Evolutionary conservation across 2,329 filamentous ascomycete species (phyloP), one percentile per base, ranked within the genome.

Genomic region (Alternaria atra): DNA sequence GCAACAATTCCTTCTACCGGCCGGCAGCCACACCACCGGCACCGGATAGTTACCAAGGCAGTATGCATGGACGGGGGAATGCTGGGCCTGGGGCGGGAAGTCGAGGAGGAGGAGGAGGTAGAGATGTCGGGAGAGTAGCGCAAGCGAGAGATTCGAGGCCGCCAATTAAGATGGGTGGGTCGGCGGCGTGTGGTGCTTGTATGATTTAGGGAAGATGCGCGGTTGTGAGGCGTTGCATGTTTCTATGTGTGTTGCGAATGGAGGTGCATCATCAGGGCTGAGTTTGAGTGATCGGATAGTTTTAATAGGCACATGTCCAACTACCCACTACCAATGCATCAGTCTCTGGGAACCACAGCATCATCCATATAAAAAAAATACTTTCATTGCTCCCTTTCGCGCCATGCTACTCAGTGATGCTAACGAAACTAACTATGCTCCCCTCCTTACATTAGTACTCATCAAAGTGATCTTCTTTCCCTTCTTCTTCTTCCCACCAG

Each of bases 401-500:
- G 56, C 64, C 63, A 32, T 62, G 67, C 70, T 68, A 72, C 70
- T 72, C 68, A 61, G 68, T 69, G 52, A 59, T 65, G 60, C 57
- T 56, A 60, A 47, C 60, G 47, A 63, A 57, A 52, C 43, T 55
- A 52, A 54, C 56, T 59, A 66, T 59, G 86, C 86, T 29, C 85
- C 86, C 72, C 86, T 80, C 66, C 86, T 80, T 43, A 84, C 86
- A 69, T 86, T 88, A 29, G 88, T 90, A 61, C 87, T 89, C 88
- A 90, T 90, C 60, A 90, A 73, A 9, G 87, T 90, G 57, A 90
- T 90, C 79, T 90, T 90, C 80, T 88, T 89, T 43, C 84, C 84
- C 77, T 89, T 90, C 80, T 89, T 89, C 76, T 86, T 87, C 76
- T 86, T 87, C 42, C 83, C 82, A 9, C 79, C 81, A 2, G 70